These are phyloP conservation scores for Blastocystis sp. DNA, from an alignment of 352 stramenopile genomes.

Conservation along the genomic window DNA sequence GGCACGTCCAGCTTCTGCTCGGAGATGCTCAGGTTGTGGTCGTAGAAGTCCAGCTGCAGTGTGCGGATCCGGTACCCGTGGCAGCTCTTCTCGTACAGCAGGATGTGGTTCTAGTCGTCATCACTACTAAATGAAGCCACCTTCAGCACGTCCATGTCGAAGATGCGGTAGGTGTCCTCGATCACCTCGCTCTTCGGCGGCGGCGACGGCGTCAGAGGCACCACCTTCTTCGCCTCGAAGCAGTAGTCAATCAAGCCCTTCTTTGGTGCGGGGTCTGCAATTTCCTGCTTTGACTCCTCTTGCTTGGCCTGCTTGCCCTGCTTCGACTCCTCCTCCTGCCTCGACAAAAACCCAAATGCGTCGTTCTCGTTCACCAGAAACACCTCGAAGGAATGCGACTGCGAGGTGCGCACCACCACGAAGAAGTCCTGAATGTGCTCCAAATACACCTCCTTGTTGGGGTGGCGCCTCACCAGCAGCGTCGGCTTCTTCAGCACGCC, in stretches of 20 bases:
- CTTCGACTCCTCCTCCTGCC: background rate
- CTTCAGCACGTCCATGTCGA: constrained; percentile 65
- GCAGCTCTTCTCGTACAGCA: constrained; percentile 66
- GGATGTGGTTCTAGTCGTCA: constrained; percentile 45
- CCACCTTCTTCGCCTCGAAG: constrained; percentile 23
- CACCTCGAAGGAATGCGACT: constrained; percentile 35
- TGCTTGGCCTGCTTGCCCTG: background rate
- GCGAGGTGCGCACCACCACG: constrained; percentile 19
- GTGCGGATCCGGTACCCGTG: constrained; percentile 59
- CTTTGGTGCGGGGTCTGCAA: background rate
- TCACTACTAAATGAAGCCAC: background rate
- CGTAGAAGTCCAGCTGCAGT: constrained; percentile 47
- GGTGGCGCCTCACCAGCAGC: constrained; percentile 4
- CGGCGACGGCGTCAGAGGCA: constrained; percentile 17
- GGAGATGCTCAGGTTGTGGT: constrained; percentile 50
- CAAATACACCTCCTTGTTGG: constrained; percentile 40
- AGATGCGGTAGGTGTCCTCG: constrained; percentile 31
- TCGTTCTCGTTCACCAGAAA: constrained; percentile 64
- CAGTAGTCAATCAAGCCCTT: constrained; percentile 51
- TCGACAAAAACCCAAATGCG: background rate
- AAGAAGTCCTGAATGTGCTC: constrained; percentile 66
- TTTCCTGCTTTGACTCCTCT: no score
- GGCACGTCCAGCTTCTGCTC: constrained; percentile 28
- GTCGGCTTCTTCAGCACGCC: background rate
- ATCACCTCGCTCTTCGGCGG: background rate